Base-by-base conservation (phyloP, 352 stramenopile species). In the Phytophthora citricola region DNA sequence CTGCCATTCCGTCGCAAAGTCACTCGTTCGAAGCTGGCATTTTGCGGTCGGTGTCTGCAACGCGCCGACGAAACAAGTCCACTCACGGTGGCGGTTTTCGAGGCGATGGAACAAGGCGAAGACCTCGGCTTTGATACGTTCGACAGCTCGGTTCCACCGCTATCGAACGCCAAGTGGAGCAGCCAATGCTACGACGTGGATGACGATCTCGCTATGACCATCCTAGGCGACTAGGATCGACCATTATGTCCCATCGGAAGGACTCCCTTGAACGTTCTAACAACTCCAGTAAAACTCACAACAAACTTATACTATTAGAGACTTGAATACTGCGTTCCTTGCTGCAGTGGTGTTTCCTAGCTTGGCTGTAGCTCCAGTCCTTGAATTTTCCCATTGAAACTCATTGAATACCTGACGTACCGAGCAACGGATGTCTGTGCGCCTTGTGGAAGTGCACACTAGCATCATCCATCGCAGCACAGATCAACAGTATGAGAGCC, bases 391-490 rank as follows among this genome's bases (percentile, higher is more conserved):
- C 31, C 31, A 36, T 36, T 36, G 9, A 36, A 36, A 52, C n/a
- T 56, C 15, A 73, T 61, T 73, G 48, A 40, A 62, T 62, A 5
- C 65, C 53, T 31, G 54, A 66, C n/a, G 46, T 65, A 0, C 53
- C 49, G 17, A 74, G 54, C 26, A 65, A 20, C 7, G 64, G 58
- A 45, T 70, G 58, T 39, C 38, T 46, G 29, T 73, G 58, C 3
- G 53, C 31, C 27, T 67, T 66, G 55, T 70, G 52, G 45, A 70
- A 67, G 47, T 73, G 69, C 14, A 68, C 61, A 45, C 52, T 76
- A 11, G 67, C 69, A 44, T 78, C 73, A 46, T 81, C 73, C 69
- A 81, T 78, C 11, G 73, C 73, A 2, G 69, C 68, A 34, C 73
- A 81, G n/a, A 78, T 56, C 15, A 73, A 47, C 36, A 78, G 14